phyloP scores from a whole-genome alignment of 352 stramenopile species.

The Peronospora belbahrii region DNA sequence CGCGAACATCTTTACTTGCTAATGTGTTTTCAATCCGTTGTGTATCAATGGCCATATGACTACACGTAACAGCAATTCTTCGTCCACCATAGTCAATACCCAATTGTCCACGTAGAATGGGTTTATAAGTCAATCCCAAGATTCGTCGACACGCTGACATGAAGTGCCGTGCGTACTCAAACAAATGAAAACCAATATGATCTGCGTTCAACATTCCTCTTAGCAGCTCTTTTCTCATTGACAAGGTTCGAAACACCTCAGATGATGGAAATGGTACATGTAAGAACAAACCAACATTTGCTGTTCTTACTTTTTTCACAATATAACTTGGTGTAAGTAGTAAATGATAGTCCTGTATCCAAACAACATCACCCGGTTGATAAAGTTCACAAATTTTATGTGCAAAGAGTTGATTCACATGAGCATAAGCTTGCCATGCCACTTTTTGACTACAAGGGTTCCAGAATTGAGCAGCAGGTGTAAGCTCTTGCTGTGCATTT shows the following conservation, averaged over 20 bases:
- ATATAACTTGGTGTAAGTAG: constrained; percentile 95
- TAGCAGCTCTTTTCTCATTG: constrained; percentile 86
- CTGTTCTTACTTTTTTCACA: constrained; percentile 74
- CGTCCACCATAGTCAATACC: constrained; percentile 93
- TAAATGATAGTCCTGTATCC: constrained; percentile 98
- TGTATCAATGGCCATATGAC: constrained; percentile 84
- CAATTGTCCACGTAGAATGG: constrained; percentile 87
- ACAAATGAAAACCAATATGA: constrained; percentile 91
- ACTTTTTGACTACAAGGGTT: constrained; percentile 59
- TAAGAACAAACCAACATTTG: constrained; percentile 94
- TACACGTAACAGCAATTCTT: constrained; percentile 91
- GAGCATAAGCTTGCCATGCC: constrained; percentile 90
- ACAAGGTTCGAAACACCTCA: constrained; percentile 96
- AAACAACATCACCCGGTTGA: constrained; percentile 86
- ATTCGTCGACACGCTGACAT: constrained; percentile 88
- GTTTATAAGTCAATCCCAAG: constrained; percentile 90
- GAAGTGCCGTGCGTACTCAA: constrained; percentile 90
- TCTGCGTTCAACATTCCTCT: constrained; percentile 87
- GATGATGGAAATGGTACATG: constrained; percentile 98
- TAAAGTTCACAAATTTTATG: constrained; percentile 72
- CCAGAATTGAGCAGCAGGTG: constrained; percentile 35
- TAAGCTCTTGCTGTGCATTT: constrained; percentile 21
- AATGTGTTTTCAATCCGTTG: constrained; percentile 50
- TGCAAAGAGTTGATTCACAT: constrained; percentile 92
- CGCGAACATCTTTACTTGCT: constrained; percentile 29